Base-by-base conservation (phyloP, 164 flowering plant genomes). In the Cinnamomum chago region DNA sequence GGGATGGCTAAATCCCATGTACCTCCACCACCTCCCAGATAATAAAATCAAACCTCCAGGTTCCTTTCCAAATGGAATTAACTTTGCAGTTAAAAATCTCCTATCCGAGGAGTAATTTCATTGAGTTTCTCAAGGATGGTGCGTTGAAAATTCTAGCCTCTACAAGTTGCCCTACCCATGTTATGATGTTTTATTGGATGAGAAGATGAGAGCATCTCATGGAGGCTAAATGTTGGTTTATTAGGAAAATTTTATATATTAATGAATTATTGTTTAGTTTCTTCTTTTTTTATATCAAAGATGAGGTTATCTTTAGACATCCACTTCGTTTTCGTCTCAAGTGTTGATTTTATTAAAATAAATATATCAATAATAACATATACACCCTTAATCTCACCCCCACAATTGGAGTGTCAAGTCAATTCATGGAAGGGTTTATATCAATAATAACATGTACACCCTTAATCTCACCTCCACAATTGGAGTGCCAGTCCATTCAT, bases 11-110 rank as follows among this genome's bases (percentile, higher is more conserved):
- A 89, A 73, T 82, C 92, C 20, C 78, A 85, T 20, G 64, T 80
- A 47, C 94, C 96, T 30, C 85, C 91, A 22, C 88, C 92, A 35
- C 85, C 93, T 20, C 85, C 90, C 52, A 83, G 86, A 82, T 91
- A 83, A 84, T 14, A n/a, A 18, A 67, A 9, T 27, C 17, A 13
- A 10, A 25, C 5, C 5, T 55, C 6, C 60, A 18, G 60, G 60
- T 55, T 4, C 20, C 20, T 15, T 55, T 14, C 60, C 60, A 15
- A 55, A 15, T 55, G 20, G 17, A 1, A 14, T n/a, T 66, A 12
- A 25, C 11, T 13, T 67, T 28, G 40, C 17, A 27, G 40, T 30
- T 67, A 28, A 2, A 30, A 67, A 13, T 30, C 28, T 67, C 69
- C 69, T 33, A n/a, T 25, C 11, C 20, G 47, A 28, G 20, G 33